A percentile compares a stretch with the other conserved stretches of the same genome.
Evolutionary conservation across 768 basidiomycete species (phyloP).

Genomic region (Sarcodon aspratus): DNA sequence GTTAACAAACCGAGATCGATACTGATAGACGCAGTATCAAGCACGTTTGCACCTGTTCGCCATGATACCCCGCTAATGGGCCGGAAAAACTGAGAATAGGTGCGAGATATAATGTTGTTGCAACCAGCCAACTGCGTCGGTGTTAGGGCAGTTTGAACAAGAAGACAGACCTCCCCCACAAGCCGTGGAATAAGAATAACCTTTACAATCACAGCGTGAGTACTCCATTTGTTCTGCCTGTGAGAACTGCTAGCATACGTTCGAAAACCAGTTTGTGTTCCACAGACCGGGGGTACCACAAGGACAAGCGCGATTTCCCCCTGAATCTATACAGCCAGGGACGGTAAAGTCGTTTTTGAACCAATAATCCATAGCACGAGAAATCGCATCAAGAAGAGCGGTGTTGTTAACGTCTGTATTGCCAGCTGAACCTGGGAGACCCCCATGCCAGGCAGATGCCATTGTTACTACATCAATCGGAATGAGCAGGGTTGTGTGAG

Average conservation of each 20-base stretch:
- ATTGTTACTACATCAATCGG: too few species aligned
- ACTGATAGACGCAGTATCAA: too few species aligned
- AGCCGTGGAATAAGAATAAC: constrained; percentile 50
- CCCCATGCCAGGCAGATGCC: constrained; percentile 48
- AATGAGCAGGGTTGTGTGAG: background rate
- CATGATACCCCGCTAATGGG: too few species aligned
- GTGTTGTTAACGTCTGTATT: constrained; percentile 29
- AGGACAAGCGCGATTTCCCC: constrained; percentile 41
- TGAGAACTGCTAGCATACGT: constrained; percentile 22
- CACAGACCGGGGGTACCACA: constrained; percentile 40
- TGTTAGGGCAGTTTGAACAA: constrained; percentile 38
- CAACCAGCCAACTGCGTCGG: constrained; percentile 33
- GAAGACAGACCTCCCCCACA: constrained; percentile 44
- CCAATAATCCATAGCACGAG: constrained; percentile 49
- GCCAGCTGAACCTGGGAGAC: constrained; percentile 20
- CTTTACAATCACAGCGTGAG: constrained; percentile 20
- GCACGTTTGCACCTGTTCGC: too few species aligned
- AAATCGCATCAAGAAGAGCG: constrained; percentile 27
- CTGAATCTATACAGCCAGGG: constrained; percentile 39
- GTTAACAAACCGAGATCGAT: too few species aligned
- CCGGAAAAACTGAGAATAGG: too few species aligned
- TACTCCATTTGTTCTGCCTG: background rate
- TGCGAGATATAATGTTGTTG: too few species aligned
- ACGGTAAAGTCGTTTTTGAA: constrained; percentile 48
- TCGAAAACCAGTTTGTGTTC: constrained; percentile 60